Evolutionary conservation across 345 rosid genomes (phyloP).

Genomic region (Gossypium stocksii): DNA sequence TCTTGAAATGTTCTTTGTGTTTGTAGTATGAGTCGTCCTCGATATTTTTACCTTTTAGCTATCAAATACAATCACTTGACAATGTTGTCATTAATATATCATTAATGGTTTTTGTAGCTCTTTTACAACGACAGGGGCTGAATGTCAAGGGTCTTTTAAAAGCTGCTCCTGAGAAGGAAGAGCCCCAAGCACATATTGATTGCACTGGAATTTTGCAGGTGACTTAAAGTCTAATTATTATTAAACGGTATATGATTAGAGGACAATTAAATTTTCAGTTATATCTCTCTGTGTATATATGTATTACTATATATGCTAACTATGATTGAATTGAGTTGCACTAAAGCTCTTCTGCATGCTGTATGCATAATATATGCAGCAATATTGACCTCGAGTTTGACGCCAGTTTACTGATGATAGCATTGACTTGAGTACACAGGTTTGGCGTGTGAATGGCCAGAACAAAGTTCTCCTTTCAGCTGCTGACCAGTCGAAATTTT

Average conservation of each 20-base stretch:
- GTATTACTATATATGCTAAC: not conserved
- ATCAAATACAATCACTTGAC: not conserved
- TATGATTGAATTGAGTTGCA: not conserved
- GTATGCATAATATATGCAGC: not conserved
- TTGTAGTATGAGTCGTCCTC: conserved; percentile 12
- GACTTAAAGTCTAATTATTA: not conserved
- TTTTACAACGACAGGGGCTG: conserved; percentile 86
- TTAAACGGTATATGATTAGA: not conserved
- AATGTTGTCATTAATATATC: conserved; percentile 4
- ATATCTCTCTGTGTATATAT: not conserved
- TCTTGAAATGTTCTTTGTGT: not conserved
- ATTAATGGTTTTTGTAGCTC: conserved; percentile 43
- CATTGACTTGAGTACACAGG: conserved; percentile 39
- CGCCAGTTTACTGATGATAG: conserved; percentile 16
- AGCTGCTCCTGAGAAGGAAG: conserved; percentile 72
- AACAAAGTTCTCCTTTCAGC: conserved; percentile 71
- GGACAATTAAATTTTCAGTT: not conserved
- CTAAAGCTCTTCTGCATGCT: not conserved
- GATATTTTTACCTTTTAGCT: not conserved
- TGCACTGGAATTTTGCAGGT: conserved; percentile 96
- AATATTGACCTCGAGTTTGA: not conserved
- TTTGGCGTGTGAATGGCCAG: conserved; percentile 74
- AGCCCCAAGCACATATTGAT: conserved; percentile 82
- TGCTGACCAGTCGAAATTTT: conserved; percentile 80
- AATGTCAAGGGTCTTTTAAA: conserved; percentile 86